phyloP scores from a whole-genome alignment of 352 stramenopile species.

The Pythium dissimile region DNA sequence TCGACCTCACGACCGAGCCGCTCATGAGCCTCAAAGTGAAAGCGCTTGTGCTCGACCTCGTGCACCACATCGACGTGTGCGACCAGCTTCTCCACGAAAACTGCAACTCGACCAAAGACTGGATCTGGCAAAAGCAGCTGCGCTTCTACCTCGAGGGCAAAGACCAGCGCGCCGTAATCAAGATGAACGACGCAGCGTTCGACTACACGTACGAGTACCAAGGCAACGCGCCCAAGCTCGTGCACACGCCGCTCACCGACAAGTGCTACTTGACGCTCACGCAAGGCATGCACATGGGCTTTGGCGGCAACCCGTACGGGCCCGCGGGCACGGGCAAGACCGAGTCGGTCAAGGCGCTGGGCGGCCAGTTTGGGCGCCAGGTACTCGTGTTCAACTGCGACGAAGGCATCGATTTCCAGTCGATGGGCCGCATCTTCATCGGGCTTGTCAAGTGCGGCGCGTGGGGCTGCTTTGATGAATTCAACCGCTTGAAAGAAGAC shows the following conservation, averaged over 20 bases:
- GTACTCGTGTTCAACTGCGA: slow-evolving; percentile 89
- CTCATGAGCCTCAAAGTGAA: slow-evolving; percentile 94
- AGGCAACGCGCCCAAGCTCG: slow-evolving; percentile 84
- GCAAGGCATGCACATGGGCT: slow-evolving; percentile 80
- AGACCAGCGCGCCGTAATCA: slow-evolving; percentile 27
- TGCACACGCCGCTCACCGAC: slow-evolving; percentile 89
- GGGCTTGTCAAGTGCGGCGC: slow-evolving; percentile 87
- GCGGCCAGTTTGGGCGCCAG: slow-evolving; percentile 73
- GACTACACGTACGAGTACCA: slow-evolving; percentile 92
- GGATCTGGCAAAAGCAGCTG: slow-evolving; percentile 88
- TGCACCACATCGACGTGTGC: slow-evolving; percentile 95
- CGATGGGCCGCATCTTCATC: slow-evolving; percentile 90
- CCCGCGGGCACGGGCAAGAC: slow-evolving; percentile 91
- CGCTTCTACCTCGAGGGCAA: slow-evolving; percentile 70
- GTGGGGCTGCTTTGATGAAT: slow-evolving; percentile 92
- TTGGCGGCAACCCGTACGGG: slow-evolving; percentile 88
- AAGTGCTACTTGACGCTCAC: slow-evolving; percentile 90
- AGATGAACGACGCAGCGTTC: slow-evolving; percentile 62
- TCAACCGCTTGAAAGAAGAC: slow-evolving; percentile 90
- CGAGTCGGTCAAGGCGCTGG: slow-evolving; percentile 89
- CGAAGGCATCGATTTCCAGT: slow-evolving; percentile 88
- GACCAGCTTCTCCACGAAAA: slow-evolving; percentile 78
- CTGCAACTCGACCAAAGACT: slow-evolving; percentile 56
- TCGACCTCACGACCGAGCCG: slow-evolving; percentile 84
- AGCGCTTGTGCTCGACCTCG: slow-evolving; percentile 91